Base-by-base conservation (phyloP, 306 rosid genomes). In the Prinsepia uniflora region DNA sequence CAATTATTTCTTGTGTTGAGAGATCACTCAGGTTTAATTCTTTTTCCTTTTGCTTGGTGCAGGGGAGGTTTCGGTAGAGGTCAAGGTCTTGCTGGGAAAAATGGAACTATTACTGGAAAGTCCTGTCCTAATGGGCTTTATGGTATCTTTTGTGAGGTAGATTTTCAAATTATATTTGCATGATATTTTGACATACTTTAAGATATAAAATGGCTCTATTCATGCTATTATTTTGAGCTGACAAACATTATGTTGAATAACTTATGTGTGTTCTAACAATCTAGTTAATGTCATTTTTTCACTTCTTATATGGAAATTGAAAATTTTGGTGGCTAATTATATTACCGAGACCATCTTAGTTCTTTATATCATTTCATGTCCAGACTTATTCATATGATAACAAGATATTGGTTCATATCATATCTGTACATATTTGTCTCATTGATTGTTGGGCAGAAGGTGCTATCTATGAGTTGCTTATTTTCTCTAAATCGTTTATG, bases 41-140 rank as follows among this genome's bases (percentile, higher is more conserved):
- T 7, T 14, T 20, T 67, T 67, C 43, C n/a, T 5, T 73, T 18
- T 60, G 14, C 42, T 68, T 60, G 61, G 65, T 83, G 67, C 89
- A 93, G 98, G 79, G 98, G 97, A 75, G 98, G 98, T 69, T 49
- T 73, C 44, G 96, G 98, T 75, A 90, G 90, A 81, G 96, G 90
- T 62, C 88, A 77, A 66, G 98, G 96, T 75, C 86, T 73, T 81
- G 80, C 84, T 56, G 98, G 98, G 44, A 83, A 88, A 77, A 90
- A 90, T 67, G 98, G 98, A 49, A 85, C 96, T 36, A 68, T 88
- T 71, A 88, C 90, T 71, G 98, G 96, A 81, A 79, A 61, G 78
- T 84, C 87, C 70, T 93, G 98, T 68, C 98, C 98, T 19, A 76
- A 73, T 80, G 98, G 98, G 80, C 92, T 93, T 22, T 90, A 82